Conservation (phyloP, 176 grass and related monocot genomes). For the Triticum dicoccoides region DNA sequence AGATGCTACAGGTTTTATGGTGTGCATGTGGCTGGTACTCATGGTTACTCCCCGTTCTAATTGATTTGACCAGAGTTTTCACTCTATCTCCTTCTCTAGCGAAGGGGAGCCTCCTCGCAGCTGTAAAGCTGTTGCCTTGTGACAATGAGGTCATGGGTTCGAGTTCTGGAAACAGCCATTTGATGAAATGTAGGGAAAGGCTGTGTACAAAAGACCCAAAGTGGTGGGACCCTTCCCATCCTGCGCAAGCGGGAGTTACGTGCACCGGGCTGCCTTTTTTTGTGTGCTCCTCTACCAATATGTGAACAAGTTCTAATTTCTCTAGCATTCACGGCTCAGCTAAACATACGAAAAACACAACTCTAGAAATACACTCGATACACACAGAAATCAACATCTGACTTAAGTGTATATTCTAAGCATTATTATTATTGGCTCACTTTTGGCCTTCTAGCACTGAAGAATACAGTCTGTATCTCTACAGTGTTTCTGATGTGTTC, state of each 20-base stretch:
- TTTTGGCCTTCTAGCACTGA: background rate
- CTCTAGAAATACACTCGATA: background rate
- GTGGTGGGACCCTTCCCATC: too few relatives aligned
- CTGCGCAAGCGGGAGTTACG: too few relatives aligned
- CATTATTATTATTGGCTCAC: constrained; percentile 8
- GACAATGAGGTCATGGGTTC: too few relatives aligned
- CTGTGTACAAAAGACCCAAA: too few relatives aligned
- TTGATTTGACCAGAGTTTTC: background rate
- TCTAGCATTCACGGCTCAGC: background rate
- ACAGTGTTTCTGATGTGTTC: background rate
- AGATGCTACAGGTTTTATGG: background rate
- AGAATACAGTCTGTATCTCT: background rate
- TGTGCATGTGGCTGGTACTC: background rate
- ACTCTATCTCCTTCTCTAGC: background rate
- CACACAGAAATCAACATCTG: background rate
- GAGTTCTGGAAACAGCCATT: too few relatives aligned
- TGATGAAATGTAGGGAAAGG: too few relatives aligned
- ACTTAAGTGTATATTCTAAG: background rate
- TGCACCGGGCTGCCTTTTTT: too few relatives aligned
- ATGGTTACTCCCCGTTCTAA: background rate
- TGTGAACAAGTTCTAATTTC: background rate
- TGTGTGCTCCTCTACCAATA: background rate
- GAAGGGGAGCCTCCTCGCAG: too few relatives aligned
- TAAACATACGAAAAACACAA: background rate
- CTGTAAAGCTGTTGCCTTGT: too few relatives aligned